Evolutionary conservation across 768 basidiomycete species (phyloP).

Genomic region (Tylopilus sp.): DNA sequence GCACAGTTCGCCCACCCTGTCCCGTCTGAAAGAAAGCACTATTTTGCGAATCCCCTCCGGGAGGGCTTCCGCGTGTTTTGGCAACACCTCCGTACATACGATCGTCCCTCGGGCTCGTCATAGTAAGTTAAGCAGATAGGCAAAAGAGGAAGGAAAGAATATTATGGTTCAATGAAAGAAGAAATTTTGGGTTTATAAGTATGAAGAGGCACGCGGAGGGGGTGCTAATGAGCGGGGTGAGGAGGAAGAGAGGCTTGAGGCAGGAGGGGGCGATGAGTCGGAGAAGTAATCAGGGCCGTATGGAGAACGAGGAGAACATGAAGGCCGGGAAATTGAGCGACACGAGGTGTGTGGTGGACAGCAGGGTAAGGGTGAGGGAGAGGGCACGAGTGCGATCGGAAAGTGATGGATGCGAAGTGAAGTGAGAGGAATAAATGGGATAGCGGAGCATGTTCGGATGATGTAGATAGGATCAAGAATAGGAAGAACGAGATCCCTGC

Average conservation of each 20-base stretch:
- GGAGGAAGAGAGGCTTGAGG: conserved; percentile 31
- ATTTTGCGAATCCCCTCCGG: conserved; percentile 58
- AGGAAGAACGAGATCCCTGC: conserved; percentile 21
- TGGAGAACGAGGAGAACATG: conserved; percentile 49
- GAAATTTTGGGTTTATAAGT: conserved; percentile 54
- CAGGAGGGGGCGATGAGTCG: conserved; percentile 34
- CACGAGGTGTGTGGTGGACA: conserved; percentile 49
- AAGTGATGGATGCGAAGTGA: conserved; percentile 26
- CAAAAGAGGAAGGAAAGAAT: conserved; percentile 48
- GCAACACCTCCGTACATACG: conserved; percentile 63
- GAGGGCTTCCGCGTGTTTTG: conserved; percentile 62
- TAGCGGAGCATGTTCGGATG: conserved; percentile 27
- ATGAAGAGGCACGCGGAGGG: conserved; percentile 40
- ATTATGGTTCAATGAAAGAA: conserved; percentile 43
- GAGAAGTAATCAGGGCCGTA: conserved; percentile 41
- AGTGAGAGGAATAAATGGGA: conserved; percentile 30
- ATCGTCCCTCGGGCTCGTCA: conserved; percentile 71
- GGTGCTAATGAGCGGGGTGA: conserved; percentile 41
- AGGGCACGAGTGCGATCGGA: conserved; percentile 31
- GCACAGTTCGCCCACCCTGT: conserved; percentile 88
- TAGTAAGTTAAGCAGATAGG: conserved; percentile 57
- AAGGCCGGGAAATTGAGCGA: conserved; percentile 35
- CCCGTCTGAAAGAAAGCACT: conserved; percentile 69
- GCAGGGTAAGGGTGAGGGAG: conserved; percentile 36
- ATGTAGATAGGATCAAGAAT: conserved; percentile 19